Percentiles rank a stretch among this genome's conserved stretches.
phyloP scores from a whole-genome alignment of 2,329 filamentous ascomycete species.

The Scedosporium boydii region DNA sequence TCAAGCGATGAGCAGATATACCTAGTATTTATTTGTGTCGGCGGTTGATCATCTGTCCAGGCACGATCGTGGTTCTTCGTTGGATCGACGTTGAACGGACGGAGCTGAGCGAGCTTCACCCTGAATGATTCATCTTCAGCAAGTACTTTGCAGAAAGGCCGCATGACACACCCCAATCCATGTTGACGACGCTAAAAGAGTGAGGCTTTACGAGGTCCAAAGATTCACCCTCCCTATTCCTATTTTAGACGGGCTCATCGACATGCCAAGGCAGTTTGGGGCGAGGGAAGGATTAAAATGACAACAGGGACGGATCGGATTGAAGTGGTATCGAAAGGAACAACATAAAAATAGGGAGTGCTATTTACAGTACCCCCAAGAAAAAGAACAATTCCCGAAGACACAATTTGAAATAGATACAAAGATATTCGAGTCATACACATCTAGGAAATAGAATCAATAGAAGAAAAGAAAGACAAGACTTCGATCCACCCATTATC shows the following conservation, averaged over 20 bases:
- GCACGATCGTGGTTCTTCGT: too few species aligned
- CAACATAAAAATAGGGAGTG: neutral
- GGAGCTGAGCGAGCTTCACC: too few species aligned
- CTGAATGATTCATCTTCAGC: too few species aligned
- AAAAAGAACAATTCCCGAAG: too few species aligned
- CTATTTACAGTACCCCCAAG: neutral
- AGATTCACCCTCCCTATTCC: neutral
- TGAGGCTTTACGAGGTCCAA: neutral
- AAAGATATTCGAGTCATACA: too few species aligned
- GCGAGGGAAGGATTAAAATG: neutral
- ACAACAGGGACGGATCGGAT: neutral
- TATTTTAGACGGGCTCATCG: neutral
- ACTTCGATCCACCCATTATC: too few species aligned
- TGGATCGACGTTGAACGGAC: too few species aligned
- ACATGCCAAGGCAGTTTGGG: neutral
- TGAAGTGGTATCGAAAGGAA: neutral
- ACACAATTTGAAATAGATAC: too few species aligned
- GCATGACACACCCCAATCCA: neutral
- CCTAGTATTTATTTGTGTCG: too few species aligned
- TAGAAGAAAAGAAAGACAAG: neutral
- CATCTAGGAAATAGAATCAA: neutral
- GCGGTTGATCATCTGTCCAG: too few species aligned
- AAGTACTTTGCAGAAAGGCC: too few species aligned
- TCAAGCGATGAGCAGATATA: too few species aligned
- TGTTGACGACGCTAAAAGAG: neutral